Conservation (phyloP, 306 rosid genomes). For the Comarum palustre region DNA sequence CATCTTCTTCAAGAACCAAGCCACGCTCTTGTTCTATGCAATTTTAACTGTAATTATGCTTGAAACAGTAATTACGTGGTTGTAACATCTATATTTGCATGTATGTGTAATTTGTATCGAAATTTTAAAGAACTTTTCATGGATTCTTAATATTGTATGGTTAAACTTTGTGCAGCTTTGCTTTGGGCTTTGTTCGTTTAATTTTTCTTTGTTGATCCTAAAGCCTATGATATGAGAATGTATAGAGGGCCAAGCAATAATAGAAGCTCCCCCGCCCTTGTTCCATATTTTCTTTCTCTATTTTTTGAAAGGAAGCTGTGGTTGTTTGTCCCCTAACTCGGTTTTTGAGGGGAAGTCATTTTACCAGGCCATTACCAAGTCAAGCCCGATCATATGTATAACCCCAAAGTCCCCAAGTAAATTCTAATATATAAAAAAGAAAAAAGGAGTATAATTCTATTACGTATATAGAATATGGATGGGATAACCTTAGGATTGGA, state of each 20-base stretch:
- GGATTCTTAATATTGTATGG: background rate
- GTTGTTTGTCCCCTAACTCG: background rate
- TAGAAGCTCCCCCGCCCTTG: background rate
- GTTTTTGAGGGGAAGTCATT: background rate
- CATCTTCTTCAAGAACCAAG: background rate
- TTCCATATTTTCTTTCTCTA: too few relatives aligned
- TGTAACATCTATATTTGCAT: background rate
- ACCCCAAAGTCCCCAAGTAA: too few relatives aligned
- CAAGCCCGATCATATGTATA: too few relatives aligned
- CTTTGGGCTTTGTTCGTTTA: background rate
- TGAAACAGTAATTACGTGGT: background rate
- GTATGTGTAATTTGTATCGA: slow-evolving; percentile 5
- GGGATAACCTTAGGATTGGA: too few relatives aligned
- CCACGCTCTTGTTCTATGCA: background rate
- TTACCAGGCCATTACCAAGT: too few relatives aligned
- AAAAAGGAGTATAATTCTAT: too few relatives aligned
- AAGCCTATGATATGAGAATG: background rate
- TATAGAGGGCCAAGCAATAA: background rate
- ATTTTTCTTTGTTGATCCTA: too few relatives aligned
- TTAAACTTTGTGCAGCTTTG: background rate
- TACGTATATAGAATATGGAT: too few relatives aligned
- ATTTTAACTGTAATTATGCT: background rate
- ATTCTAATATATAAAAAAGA: too few relatives aligned
- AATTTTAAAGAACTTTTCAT: background rate
- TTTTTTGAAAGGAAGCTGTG: background rate